Base-by-base conservation (phyloP, 352 stramenopile genomes). In the Phytopythium delawarense region DNA sequence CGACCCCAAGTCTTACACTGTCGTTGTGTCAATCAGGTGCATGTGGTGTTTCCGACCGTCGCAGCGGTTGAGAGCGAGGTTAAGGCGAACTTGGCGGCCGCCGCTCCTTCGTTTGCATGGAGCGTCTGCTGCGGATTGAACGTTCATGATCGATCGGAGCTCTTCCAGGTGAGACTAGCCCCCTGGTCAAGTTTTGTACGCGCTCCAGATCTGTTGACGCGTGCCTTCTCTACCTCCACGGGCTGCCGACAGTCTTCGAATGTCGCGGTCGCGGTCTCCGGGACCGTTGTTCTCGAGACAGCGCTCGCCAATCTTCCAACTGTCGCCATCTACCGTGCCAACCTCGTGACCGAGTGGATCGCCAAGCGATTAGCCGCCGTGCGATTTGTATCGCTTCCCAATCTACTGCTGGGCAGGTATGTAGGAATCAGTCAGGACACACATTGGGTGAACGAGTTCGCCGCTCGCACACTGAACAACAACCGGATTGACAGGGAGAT, bases 301-400 rank as follows among this genome's bases (percentile, higher is more conserved):
- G 67, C 74, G 25, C 65, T 93, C 1, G 70, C 80, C 0, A 69
- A 39, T 35, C 59, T 89, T 18, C 80, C 82, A 2, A 93, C 81
- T 1, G 61, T 91, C 15, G 80, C 89, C 28, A 80, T 93, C 35
- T 93, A 91, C 49, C 80, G 81, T 12, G 80, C 82, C 12, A 92
- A 91, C 48, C 57, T 50, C 8, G 1, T 93, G 23, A 91, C 84
- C 0, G 81, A 89, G 54, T 61, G 76, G 57, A 66, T 91, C 42
- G 80, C 71, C 5, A 69, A 74, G 55, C 64, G 61, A 13, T 61
- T 91, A 21, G 79, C 77, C 25, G 74, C 80, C 11, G 84, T 91
- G n/a, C 65, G 67, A 4, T 91, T 84, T 54, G 81, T 93, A n/a
- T 91, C 84, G 8, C 62, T 93, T 20, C 84, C 84, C 12, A 93